These are phyloP conservation scores for Wilcoxina mikolae DNA, from an alignment of 495 filamentous ascomycete genomes.

Conservation along the genomic window DNA sequence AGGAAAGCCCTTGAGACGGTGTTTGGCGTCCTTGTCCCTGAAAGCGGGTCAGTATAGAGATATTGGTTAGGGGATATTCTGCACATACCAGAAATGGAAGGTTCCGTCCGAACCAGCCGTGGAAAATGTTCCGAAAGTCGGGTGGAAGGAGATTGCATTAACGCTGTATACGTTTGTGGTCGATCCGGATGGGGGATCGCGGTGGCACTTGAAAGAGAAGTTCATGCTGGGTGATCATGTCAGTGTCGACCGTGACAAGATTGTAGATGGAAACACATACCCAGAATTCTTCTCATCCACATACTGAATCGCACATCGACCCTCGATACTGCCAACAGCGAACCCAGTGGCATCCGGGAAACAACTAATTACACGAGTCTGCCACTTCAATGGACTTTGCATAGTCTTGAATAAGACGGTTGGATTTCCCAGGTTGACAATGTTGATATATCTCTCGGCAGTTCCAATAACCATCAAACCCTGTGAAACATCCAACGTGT, in stretches of 20 bases:
- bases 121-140: constrained; percentile 64
- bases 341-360: constrained; percentile 73
- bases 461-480: constrained; percentile 68
- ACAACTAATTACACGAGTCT: constrained; percentile 72
- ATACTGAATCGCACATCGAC: constrained; percentile 77
- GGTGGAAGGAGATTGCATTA: constrained; percentile 82
- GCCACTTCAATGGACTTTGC: constrained; percentile 73
- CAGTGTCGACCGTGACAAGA: neutral
- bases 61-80: neutral
- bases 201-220: constrained; percentile 90
- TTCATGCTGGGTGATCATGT: constrained; percentile 41
- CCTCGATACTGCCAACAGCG: constrained; percentile 77
- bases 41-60: constrained; percentile 4
- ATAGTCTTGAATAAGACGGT: constrained; percentile 66
- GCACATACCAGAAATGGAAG: constrained; percentile 57
- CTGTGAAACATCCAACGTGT: constrained; percentile 70
- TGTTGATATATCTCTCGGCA: constrained; percentile 76
- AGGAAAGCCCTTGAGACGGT: constrained; percentile 77
- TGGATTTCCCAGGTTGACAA: constrained; percentile 68
- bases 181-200: constrained; percentile 51
- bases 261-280: constrained; percentile 33
- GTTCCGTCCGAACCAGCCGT: constrained; percentile 81
- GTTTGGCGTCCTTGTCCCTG: constrained; percentile 68
- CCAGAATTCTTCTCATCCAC: constrained; percentile 69
- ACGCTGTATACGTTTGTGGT: constrained; percentile 72